Evolutionary conservation across 2,329 filamentous ascomycete genomes (phyloP).

Genomic region (Exophiala bonariae): DNA sequence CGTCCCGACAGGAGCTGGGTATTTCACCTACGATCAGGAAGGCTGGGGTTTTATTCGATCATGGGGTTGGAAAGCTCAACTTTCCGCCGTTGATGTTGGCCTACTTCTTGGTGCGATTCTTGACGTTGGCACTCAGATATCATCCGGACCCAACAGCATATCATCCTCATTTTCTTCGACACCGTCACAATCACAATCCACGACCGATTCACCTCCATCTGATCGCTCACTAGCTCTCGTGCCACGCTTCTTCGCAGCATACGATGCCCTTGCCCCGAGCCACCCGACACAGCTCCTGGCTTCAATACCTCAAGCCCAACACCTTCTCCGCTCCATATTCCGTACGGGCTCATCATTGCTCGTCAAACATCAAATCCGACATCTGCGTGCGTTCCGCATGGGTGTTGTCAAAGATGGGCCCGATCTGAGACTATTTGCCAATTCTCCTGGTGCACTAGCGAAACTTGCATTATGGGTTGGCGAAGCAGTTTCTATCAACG

Average conservation of each 20-base stretch:
- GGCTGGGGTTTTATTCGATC: constrained; percentile 96
- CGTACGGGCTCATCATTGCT: constrained; percentile 88
- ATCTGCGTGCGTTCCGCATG: constrained; percentile 89
- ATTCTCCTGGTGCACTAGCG: constrained; percentile 79
- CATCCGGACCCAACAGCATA: background rate
- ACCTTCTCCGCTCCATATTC: constrained; percentile 88
- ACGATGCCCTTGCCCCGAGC: constrained; percentile 54
- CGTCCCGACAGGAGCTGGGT: constrained; percentile 74
- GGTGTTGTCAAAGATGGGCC: constrained; percentile 94
- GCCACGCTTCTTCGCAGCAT: constrained; percentile 58
- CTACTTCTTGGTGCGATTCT: constrained; percentile 88
- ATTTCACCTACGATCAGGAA: constrained; percentile 73
- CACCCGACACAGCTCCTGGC: constrained; percentile 62
- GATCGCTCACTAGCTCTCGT: constrained; percentile 33
- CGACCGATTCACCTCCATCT: constrained; percentile 16
- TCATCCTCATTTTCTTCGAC: constrained; percentile 5
- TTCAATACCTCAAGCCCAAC: constrained; percentile 78
- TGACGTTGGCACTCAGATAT: constrained; percentile 68
- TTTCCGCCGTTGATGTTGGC: constrained; percentile 92
- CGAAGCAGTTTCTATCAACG: constrained; percentile 87
- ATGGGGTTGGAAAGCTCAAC: constrained; percentile 95
- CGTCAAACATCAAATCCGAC: constrained; percentile 90
- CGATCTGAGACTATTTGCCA: constrained; percentile 86
- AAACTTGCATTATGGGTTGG: constrained; percentile 94
- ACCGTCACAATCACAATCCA: constrained; percentile 18